Evolutionary conservation across 139 green algal species (phyloP).

Genomic region (Auxenochlorella pyrenoidosa): DNA sequence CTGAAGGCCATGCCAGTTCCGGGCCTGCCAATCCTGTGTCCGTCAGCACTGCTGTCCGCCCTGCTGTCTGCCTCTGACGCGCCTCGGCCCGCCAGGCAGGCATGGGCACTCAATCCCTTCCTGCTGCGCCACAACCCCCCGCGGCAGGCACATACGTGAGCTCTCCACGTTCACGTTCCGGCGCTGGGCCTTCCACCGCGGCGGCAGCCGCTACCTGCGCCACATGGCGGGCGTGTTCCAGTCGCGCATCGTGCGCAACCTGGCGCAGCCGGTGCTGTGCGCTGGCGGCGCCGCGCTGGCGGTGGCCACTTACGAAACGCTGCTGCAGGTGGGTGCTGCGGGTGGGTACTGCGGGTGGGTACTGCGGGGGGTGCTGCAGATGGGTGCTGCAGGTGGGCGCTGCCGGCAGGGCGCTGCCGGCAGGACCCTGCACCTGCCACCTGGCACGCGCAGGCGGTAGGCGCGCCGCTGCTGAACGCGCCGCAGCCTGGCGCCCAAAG

Average conservation of each 20-base stretch:
- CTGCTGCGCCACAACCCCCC: neutral
- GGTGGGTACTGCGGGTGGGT: no score
- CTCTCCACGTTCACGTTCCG: conserved; percentile 25
- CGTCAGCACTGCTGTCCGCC: no score
- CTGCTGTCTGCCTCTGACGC: no score
- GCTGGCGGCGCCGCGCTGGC: conserved; percentile 6
- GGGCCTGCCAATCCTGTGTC: no score
- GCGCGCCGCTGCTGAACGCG: neutral
- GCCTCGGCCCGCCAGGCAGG: no score
- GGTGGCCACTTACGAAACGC: conserved; percentile 8
- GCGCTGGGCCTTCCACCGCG: conserved; percentile 47
- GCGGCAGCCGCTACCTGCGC: conserved; percentile 38
- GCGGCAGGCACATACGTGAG: neutral
- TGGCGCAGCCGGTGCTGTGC: conserved; percentile 35
- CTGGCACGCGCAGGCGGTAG: no score
- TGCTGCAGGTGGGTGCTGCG: conserved; percentile 1
- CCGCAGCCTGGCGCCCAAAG: neutral
- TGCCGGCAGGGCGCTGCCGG: no score
- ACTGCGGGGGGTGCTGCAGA: no score
- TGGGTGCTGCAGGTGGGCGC: no score
- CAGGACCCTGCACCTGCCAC: no score
- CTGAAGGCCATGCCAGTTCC: no score
- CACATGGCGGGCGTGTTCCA: conserved; percentile 48
- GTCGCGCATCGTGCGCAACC: conserved; percentile 36
- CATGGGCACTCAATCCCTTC: neutral